Conservation (phyloP, 1,139 yeast genomes). For the Meyerozyma carpophila region DNA sequence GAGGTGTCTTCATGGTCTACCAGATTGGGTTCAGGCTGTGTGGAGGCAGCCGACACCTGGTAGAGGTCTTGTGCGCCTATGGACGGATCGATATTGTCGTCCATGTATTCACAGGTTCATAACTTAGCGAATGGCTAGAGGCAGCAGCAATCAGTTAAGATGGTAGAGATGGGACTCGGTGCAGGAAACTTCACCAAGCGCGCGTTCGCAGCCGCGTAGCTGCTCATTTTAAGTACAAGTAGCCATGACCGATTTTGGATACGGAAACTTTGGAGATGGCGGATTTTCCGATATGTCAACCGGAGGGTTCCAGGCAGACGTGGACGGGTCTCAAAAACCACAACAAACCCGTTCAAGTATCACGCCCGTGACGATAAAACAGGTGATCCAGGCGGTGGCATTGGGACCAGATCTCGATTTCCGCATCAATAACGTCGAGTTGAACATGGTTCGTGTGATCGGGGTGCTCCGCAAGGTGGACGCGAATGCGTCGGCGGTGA, state of each 20-base stretch:
- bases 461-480: slow-evolving; percentile 62
- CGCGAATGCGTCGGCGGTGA: slow-evolving; percentile 48
- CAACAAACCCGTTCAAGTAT: slow-evolving; percentile 41
- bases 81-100: slow-evolving; percentile 7
- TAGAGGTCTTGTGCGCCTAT: slow-evolving; percentile 7
- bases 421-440: slow-evolving; percentile 55
- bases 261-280: slow-evolving; percentile 22
- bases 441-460: slow-evolving; percentile 57
- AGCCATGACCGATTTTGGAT: slow-evolving; percentile 5
- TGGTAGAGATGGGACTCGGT: neutral
- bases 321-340: slow-evolving; percentile 26
- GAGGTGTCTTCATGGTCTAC: slow-evolving; percentile 1
- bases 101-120: slow-evolving; percentile 3
- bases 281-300: slow-evolving; percentile 22
- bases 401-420: slow-evolving; percentile 73
- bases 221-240: neutral
- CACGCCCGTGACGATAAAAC: slow-evolving; percentile 83
- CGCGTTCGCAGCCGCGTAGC: neutral
- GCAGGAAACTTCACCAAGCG: neutral
- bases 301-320: slow-evolving; percentile 32
- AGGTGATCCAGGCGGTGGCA: slow-evolving; percentile 62
- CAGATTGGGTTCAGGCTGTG: slow-evolving; percentile 3
- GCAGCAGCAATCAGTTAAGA: slow-evolving; percentile 16
- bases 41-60: slow-evolving; percentile 1
- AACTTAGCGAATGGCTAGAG: slow-evolving; percentile 10